These are phyloP conservation scores for Cytospora mali DNA, from an alignment of 2,329 filamentous ascomycete genomes.

Conservation along the genomic window DNA sequence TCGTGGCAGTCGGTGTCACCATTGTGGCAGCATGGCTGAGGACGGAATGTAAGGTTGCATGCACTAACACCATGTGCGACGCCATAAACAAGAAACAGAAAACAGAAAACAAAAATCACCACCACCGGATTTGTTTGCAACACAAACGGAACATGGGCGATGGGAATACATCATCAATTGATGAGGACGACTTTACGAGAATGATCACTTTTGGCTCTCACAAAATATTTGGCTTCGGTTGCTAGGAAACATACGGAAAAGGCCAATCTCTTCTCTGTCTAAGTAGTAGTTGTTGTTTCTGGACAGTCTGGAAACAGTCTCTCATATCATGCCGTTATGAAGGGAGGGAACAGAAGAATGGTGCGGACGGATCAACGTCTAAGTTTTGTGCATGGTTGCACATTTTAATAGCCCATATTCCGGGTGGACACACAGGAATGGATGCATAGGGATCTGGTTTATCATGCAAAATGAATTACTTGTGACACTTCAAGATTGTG, in stretches of 20 bases:
- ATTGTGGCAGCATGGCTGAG: conserved; percentile 18
- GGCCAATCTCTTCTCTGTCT: neutral
- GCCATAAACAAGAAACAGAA: too few relatives aligned
- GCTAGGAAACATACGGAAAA: neutral
- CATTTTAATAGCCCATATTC: neutral
- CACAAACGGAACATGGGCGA: neutral
- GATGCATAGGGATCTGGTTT: neutral
- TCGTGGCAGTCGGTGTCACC: conserved; percentile 3
- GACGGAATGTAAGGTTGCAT: neutral
- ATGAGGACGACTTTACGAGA: neutral
- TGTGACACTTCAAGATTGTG: neutral
- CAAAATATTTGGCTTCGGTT: neutral
- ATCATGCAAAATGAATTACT: neutral
- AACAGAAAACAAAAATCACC: too few relatives aligned
- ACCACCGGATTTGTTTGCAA: too few relatives aligned
- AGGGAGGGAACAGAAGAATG: neutral
- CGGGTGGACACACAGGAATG: neutral
- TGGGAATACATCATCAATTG: neutral
- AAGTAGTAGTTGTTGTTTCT: neutral
- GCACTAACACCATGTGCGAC: neutral
- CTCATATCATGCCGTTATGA: neutral
- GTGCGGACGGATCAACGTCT: neutral
- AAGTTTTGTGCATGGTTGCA: neutral
- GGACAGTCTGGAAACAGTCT: neutral
- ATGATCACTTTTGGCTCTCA: neutral